Evolutionary conservation across 306 rosid species (phyloP).

Genomic region (Cucurbita moschata): DNA sequence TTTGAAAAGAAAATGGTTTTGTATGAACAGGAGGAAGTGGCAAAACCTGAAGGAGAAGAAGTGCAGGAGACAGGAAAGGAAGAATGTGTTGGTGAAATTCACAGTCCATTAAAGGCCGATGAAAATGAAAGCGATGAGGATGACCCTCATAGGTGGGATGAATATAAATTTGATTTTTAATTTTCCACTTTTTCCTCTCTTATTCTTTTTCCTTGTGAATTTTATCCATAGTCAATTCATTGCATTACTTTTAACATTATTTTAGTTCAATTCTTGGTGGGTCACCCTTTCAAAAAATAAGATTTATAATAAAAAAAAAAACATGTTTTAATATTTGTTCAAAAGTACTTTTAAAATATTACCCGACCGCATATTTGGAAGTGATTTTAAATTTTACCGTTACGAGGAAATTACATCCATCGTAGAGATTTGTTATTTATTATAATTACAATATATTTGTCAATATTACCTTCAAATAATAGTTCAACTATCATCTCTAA

Average conservation of each 20-base stretch:
- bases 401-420: no score
- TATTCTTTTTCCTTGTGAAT: background rate
- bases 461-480: no score
- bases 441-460: no score
- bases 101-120: constrained; percentile 35
- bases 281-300: background rate
- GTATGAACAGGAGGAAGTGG: constrained; percentile 43
- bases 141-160: constrained; percentile 24
- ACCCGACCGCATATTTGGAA: no score
- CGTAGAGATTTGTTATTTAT: no score
- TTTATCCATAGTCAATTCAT: background rate
- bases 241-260: background rate
- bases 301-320: no score
- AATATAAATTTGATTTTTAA: constrained; percentile 17
- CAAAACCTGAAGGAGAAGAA: constrained; percentile 13
- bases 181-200: background rate
- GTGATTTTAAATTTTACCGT: no score
- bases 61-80: constrained; percentile 13
- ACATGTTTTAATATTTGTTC: no score
- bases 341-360: no score
- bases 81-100: constrained; percentile 17
- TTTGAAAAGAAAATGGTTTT: background rate
- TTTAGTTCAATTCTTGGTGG: background rate
- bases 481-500: no score
- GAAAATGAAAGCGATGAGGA: constrained; percentile 35